phyloP scores from a whole-genome alignment of 2,329 filamentous ascomycete species.

The Laburnicola sp. region DNA sequence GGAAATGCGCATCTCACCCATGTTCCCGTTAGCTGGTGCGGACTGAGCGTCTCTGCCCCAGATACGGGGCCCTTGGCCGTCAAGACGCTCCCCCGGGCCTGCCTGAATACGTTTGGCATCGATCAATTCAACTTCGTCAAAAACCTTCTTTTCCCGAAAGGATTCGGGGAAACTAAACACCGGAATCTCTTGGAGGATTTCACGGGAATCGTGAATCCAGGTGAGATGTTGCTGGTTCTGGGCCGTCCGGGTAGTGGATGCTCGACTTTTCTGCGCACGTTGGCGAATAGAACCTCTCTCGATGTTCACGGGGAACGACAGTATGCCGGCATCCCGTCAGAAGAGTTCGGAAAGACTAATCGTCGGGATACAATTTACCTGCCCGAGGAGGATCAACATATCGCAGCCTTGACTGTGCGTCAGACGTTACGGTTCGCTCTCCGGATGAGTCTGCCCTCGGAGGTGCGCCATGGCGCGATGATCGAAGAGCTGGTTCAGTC shows the following conservation, averaged over 20 bases:
- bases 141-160: neutral
- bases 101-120: neutral
- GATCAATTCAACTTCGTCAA: neutral
- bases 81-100: neutral
- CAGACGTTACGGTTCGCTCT: constrained; percentile 62
- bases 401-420: constrained; percentile 77
- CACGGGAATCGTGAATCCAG: constrained; percentile 62
- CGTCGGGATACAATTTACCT: constrained; percentile 63
- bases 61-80: neutral
- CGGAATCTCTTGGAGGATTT: constrained; percentile 64
- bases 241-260: constrained; percentile 58
- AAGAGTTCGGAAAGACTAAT: neutral
- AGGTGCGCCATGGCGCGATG: constrained; percentile 38
- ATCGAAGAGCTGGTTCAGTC: constrained; percentile 65
- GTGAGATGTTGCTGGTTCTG: constrained; percentile 49
- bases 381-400: constrained; percentile 77
- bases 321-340: neutral
- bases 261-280: constrained; percentile 58
- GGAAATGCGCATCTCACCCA: neutral
- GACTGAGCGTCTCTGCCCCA: neutral
- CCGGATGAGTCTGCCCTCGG: neutral
- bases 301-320: constrained; percentile 23
- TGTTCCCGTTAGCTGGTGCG: neutral
- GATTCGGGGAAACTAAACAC: neutral
- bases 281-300: neutral